These are phyloP conservation scores for Solanum neorickii DNA, from an alignment of 257 asterid genomes.

Conservation along the genomic window DNA sequence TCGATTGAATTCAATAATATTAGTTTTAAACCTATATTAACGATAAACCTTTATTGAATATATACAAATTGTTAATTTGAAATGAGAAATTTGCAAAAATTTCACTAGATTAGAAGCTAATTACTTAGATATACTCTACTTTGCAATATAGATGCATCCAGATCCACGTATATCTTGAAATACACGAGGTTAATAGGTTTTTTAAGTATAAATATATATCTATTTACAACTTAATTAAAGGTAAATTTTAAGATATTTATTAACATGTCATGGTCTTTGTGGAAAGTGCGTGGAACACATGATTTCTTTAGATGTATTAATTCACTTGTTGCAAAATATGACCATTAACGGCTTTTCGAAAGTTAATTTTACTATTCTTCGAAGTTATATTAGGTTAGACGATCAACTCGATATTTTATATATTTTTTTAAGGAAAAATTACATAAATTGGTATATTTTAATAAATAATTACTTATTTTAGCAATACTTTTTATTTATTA, in stretches of 20 bases:
- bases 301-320: neutral
- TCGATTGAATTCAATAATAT: no score
- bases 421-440: no score
- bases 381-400: neutral
- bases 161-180: accelerated
- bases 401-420: neutral
- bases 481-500: no score
- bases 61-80: no score
- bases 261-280: neutral
- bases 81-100: no score
- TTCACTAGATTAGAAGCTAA: no score
- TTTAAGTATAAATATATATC: neutral
- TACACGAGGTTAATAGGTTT: neutral
- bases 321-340: neutral
- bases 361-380: neutral
- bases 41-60: no score
- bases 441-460: no score
- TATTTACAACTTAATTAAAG: neutral
- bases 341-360: accelerated
- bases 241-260: neutral
- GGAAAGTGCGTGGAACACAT: neutral
- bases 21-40: no score
- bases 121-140: no score
- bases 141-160: neutral
- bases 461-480: no score